These are phyloP conservation scores for Hirschioporus abietinus DNA, from an alignment of 768 basidiomycete species.

Conservation along the genomic window DNA sequence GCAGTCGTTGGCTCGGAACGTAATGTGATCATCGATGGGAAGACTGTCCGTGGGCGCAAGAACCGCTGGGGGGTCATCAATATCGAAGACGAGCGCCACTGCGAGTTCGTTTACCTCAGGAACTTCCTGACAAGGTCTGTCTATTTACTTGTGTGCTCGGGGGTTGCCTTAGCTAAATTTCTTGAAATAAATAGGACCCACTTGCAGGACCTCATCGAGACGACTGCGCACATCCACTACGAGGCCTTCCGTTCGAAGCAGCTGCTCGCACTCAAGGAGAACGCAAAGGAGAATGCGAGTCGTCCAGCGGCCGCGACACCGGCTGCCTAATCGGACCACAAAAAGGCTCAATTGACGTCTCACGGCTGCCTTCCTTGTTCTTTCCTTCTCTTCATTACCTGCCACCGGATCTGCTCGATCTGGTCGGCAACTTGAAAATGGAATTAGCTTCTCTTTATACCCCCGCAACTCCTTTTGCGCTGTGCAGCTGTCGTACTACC, in stretches of 20 bases:
- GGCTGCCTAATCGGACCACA: not conserved
- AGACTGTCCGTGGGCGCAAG: conserved; percentile 91
- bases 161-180: conserved; percentile 2
- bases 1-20: conserved; percentile 97
- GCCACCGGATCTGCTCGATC: not conserved
- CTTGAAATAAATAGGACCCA: conserved; percentile 60
- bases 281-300: conserved; percentile 43
- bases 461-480: too few species aligned
- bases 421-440: not conserved
- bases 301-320: conserved; percentile 6
- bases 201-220: conserved; percentile 97
- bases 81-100: conserved; percentile 93
- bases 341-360: not conserved
- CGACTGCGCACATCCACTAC: conserved; percentile 98
- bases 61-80: conserved; percentile 99
- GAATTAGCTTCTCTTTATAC: not conserved
- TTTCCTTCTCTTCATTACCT: not conserved
- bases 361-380: not conserved
- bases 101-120: conserved; percentile 95
- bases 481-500: not conserved
- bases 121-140: conserved; percentile 90
- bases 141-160: not conserved
- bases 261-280: conserved; percentile 93
- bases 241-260: conserved; percentile 99
- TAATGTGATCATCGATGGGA: conserved; percentile 93